A percentile compares a stretch with the other conserved stretches of the same genome.
Conservation (phyloP, 345 rosid species). For the Rubroshorea leprosula region DNA sequence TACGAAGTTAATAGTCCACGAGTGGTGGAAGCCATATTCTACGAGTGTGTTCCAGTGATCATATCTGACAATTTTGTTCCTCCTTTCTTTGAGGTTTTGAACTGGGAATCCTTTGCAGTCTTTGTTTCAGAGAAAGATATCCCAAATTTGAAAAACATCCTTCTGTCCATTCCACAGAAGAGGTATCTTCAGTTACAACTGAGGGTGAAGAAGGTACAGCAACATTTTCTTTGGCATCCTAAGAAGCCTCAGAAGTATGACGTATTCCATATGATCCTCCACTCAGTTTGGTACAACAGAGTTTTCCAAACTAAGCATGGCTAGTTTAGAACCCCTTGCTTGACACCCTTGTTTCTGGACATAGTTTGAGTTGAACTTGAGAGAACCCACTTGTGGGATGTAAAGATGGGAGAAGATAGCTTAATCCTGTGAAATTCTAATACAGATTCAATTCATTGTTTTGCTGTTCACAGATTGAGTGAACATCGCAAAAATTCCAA, state of each 20-base stretch:
- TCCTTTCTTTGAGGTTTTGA: conserved; percentile 70
- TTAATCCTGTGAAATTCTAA: conserved; percentile 3
- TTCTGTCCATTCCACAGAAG: conserved; percentile 50
- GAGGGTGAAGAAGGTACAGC: conserved; percentile 77
- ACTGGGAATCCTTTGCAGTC: conserved; percentile 91
- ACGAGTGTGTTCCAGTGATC: conserved; percentile 86
- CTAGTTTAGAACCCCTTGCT: conserved; percentile 9
- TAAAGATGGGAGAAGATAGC: background rate
- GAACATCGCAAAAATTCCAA: no score
- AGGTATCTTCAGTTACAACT: conserved; percentile 59
- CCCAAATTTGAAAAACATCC: conserved; percentile 71
- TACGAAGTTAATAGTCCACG: conserved; percentile 93
- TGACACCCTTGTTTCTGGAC: background rate
- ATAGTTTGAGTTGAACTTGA: conserved; percentile 6
- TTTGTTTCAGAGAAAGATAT: conserved; percentile 83
- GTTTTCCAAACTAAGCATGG: conserved; percentile 46
- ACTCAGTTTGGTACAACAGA: conserved; percentile 85
- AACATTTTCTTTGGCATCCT: conserved; percentile 92
- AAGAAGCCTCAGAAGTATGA: conserved; percentile 74
- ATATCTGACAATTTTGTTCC: conserved; percentile 91
- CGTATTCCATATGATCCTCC: conserved; percentile 90
- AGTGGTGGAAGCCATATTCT: conserved; percentile 84
- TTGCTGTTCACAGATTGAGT: conserved; percentile 5
- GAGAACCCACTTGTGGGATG: background rate
- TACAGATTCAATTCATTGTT: background rate